Conservation (phyloP, 2,329 filamentous ascomycete species). For the Aureobasidium musti region DNA sequence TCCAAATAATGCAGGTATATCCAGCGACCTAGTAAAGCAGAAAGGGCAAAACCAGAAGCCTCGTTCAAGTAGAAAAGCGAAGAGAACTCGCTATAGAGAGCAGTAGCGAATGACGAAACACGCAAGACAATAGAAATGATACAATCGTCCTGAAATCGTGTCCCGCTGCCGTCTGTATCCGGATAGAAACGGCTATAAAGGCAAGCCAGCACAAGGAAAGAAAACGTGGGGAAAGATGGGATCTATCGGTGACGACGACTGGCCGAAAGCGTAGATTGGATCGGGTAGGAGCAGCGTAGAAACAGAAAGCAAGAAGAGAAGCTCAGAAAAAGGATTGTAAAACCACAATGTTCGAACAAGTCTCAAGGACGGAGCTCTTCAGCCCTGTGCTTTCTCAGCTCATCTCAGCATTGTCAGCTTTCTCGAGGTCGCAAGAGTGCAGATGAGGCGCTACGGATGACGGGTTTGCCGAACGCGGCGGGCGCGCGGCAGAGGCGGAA, state of each 20-base stretch:
- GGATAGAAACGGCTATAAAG: constrained; percentile 17
- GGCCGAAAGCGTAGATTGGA: background rate
- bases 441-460: background rate
- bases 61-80: background rate
- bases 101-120: background rate
- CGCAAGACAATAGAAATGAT: constrained; percentile 13
- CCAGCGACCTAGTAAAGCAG: background rate
- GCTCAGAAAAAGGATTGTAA: too few relatives aligned
- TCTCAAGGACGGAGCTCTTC: background rate
- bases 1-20: background rate
- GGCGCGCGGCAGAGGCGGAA: background rate
- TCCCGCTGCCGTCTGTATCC: background rate
- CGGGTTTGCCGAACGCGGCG: background rate
- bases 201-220: background rate
- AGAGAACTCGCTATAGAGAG: background rate
- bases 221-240: constrained; percentile 1
- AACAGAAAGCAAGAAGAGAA: background rate
- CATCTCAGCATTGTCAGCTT: background rate
- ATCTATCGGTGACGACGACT: background rate
- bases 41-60: too few relatives aligned
- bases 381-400: background rate
- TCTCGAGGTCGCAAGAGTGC: background rate
- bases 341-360: too few relatives aligned
- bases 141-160: background rate
- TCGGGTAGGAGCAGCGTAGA: too few relatives aligned